Conservation (phyloP, 2,329 filamentous ascomycete species). For the Macrophomina pseudophaseolina region DNA sequence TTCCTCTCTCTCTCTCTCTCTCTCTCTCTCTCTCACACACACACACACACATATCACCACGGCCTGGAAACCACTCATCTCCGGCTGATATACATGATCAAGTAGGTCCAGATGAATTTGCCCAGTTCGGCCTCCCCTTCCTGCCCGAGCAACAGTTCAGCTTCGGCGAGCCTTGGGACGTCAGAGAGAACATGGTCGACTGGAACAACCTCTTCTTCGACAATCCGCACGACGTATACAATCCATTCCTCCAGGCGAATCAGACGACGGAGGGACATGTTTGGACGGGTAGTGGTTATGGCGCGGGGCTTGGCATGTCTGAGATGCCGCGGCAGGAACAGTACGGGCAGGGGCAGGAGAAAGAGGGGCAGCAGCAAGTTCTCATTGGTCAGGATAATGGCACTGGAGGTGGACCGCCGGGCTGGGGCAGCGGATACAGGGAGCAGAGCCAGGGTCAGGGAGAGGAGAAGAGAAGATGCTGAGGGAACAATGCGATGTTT, state of each 20-base stretch:
- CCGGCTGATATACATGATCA: too few relatives aligned
- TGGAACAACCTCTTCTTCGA: not conserved
- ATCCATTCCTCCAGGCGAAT: not conserved
- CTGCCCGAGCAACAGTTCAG: not conserved
- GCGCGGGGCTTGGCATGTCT: not conserved
- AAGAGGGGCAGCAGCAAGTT: not conserved
- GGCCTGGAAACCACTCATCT: too few relatives aligned
- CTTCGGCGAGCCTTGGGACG: not conserved
- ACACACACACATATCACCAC: too few relatives aligned
- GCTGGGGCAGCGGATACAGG: too few relatives aligned
- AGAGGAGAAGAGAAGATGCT: too few relatives aligned
- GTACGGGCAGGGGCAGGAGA: not conserved
- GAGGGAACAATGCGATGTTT: too few relatives aligned
- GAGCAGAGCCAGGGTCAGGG: too few relatives aligned
- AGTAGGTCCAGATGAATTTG: too few relatives aligned
- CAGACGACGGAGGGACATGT: not conserved
- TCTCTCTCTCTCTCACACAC: too few relatives aligned
- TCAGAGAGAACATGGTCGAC: not conserved
- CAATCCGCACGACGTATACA: not conserved
- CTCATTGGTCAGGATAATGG: too few relatives aligned
- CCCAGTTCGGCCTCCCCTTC: not conserved
- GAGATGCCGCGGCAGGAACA: not conserved
- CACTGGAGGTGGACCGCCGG: too few relatives aligned
- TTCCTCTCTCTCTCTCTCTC: not conserved
- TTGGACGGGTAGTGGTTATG: not conserved